Base-by-base conservation (phyloP, 2,329 filamentous ascomycete genomes). In the Exophiala alcalophila region DNA sequence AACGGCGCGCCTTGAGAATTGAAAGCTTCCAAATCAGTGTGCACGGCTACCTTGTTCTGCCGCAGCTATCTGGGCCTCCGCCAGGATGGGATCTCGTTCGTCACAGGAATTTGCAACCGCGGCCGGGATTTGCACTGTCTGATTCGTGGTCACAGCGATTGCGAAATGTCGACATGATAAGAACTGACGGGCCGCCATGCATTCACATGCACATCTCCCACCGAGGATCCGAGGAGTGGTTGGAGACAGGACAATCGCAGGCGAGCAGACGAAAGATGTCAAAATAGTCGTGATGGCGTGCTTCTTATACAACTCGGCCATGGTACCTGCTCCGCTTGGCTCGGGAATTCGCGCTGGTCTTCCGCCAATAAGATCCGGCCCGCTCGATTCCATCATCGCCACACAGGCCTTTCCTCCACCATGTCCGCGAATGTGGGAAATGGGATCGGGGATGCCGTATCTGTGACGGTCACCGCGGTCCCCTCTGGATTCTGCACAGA, bases 211-310 rank as follows among this genome's bases (percentile, higher is more conserved):
- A n/a, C n/a, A n/a, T n/a, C n/a, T n/a, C n/a, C n/a, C n/a, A n/a
- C n/a, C n/a, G n/a, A n/a, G n/a, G n/a, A n/a, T n/a, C n/a, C n/a
- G n/a, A n/a, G n/a, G n/a, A n/a, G n/a, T n/a, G n/a, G n/a, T n/a
- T n/a, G n/a, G 11, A 19, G 16, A 33, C 10, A 24, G 18, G 37
- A 30, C 37, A 28, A 16, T 30, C 37, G 28, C 37, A 30, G 37
- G 19, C 16, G 15, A 29, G 37, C 32, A 24, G 12, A 16, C 23
- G 14, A 40, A 18, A 16, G 26, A 31, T 40, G 37, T 40, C 29
- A 21, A 31, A 40, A 32, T 33, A 29, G 10, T 26, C 21, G 28
- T 24, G 37, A 40, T 40, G 37, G 37, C 37, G 37, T 40, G 37
- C 37, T 40, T 33, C 11, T 10, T 32, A 21, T 15, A n/a, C n/a